Base-by-base conservation (phyloP, 306 rosid species). In the Vicia sativa region DNA sequence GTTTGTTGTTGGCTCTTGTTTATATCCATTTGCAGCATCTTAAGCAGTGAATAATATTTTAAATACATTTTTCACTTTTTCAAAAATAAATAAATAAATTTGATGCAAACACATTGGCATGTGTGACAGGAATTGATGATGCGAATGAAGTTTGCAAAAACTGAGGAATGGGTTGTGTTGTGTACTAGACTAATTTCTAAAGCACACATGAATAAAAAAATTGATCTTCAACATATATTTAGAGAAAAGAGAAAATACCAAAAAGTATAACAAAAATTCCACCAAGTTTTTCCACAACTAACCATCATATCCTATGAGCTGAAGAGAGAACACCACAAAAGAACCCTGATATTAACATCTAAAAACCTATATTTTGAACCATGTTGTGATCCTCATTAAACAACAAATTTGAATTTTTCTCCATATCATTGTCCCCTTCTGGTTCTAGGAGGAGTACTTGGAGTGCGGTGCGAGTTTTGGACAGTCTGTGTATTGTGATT, bases 401-500 rank as follows among this genome's bases (percentile, higher is more conserved):
- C n/a, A 68, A 62, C 61, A 65, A 25, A 65, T 9, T 57, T 35
- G 42, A 70, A 61, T 34, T 7, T 69, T 54, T 37, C 84, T 77
- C 74, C 82, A 67, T 64, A 59, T 80, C 85, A 48, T 68, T 28
- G 66, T 71, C 86, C 70, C 37, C 85, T 79, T 79, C 71, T 82
- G 71, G 68, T 59, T 79, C 95, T 85, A 41, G 89, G 84, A 53
- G 96, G 91, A 63, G 96, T 86, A 61, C 69, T 71, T 0, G 91
- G 86, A 46, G 81, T 66, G 7, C 70, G 79, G 61, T 80, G 86
- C 58, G 95, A 83, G 81, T 77, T 62, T 68, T 82, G 91, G 31
- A 59, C 81, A 2, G 82, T 73, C 37, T 77, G 78, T 9, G 84
- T 45, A 64, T 72, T 80, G 3, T 82, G 83, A 64, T 88, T 90